Conservation (phyloP, 345 rosid genomes). For the Syzygium jambos region DNA sequence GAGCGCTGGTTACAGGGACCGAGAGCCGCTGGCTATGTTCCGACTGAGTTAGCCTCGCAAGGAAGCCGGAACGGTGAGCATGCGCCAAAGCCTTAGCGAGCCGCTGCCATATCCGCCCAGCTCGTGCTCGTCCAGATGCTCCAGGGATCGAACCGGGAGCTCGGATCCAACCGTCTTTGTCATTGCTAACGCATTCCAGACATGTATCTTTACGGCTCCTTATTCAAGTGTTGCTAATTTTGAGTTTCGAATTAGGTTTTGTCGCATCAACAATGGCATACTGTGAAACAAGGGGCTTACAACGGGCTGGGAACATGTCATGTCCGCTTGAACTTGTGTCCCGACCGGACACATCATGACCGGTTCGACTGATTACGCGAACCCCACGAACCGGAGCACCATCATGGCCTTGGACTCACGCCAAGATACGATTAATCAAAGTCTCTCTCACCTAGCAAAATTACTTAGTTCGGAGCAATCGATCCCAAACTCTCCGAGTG, state of each 20-base stretch:
- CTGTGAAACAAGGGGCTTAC: slow-evolving; percentile 35
- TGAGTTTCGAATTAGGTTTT: slow-evolving; percentile 13
- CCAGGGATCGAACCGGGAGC: slow-evolving; percentile 16
- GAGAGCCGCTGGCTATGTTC: slow-evolving; percentile 31
- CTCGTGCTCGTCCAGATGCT: slow-evolving; percentile 19
- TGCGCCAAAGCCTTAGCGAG: slow-evolving; percentile 17
- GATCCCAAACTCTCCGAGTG: neutral
- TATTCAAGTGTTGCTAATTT: neutral
- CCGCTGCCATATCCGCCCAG: slow-evolving; percentile 24
- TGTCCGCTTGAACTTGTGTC: slow-evolving; percentile 24
- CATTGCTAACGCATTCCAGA: slow-evolving; percentile 15
- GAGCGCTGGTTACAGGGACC: slow-evolving; percentile 30
- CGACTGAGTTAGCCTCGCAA: slow-evolving; percentile 27
- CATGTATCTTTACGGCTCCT: neutral
- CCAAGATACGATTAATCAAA: neutral
- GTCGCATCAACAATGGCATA: slow-evolving; percentile 29
- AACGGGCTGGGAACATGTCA: slow-evolving; percentile 40
- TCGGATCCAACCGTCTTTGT: slow-evolving; percentile 28
- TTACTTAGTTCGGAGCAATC: neutral
- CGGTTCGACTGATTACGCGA: slow-evolving; percentile 15
- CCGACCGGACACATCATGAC: slow-evolving; percentile 18
- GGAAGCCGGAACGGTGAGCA: slow-evolving; percentile 31
- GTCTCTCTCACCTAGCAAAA: too few species aligned
- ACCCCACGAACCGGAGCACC: slow-evolving; percentile 41
- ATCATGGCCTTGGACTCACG: slow-evolving; percentile 25